phyloP scores from a whole-genome alignment of 192 early-diverging fungal species.

The Gigaspora rosea region DNA sequence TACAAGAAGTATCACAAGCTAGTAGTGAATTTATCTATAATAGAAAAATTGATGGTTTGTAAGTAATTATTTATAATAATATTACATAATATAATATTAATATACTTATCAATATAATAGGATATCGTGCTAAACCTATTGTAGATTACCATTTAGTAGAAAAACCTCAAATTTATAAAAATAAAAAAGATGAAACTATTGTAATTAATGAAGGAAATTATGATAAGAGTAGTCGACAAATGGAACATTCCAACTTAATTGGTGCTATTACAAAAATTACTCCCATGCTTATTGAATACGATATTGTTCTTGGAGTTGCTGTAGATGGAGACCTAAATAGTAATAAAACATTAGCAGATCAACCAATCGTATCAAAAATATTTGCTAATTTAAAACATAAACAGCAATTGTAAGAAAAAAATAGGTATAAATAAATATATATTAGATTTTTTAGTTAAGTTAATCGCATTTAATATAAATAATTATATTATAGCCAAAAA shows the following conservation, averaged over 20 bases:
- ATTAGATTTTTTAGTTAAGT: background rate
- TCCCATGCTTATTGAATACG: background rate
- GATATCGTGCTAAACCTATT: background rate
- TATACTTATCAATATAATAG: background rate
- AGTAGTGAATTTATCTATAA: background rate
- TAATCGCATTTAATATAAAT: background rate
- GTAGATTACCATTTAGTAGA: background rate
- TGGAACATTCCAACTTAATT: slow-evolving; percentile 1
- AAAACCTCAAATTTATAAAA: background rate
- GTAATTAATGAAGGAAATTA: background rate
- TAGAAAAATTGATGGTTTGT: background rate
- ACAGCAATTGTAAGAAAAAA: background rate
- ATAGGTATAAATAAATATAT: background rate
- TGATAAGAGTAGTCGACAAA: background rate
- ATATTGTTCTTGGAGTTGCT: background rate
- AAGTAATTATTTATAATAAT: background rate
- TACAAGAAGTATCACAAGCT: background rate
- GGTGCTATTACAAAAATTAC: background rate
- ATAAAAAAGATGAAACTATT: background rate
- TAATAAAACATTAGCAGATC: background rate
- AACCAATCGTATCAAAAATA: background rate
- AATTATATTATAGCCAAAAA: background rate
- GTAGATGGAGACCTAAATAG: background rate
- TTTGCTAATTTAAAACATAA: slow-evolving; percentile 1
- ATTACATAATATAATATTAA: too few relatives aligned